Evolutionary conservation across 805 yeast genomes (phyloP).

Genomic region (Lipomyces anomalus): DNA sequence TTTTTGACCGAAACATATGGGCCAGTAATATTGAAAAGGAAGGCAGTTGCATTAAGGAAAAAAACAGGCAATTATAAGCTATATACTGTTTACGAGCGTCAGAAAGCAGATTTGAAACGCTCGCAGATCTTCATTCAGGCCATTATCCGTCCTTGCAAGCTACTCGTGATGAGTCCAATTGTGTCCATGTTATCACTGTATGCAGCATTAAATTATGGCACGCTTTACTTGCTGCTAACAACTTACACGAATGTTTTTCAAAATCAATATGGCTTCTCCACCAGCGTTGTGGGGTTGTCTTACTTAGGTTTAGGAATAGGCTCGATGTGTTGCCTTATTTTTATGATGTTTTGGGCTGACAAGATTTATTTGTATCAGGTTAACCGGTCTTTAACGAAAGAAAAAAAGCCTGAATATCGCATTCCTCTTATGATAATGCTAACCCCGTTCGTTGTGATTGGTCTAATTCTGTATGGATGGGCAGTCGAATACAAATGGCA

Average conservation of each 20-base stretch:
- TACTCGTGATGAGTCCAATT: slow-evolving; percentile 56
- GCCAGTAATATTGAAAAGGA: slow-evolving; percentile 45
- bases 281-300: slow-evolving; percentile 48
- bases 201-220: slow-evolving; percentile 63
- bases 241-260: slow-evolving; percentile 48
- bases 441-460: slow-evolving; percentile 51
- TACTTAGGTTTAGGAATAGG: slow-evolving; percentile 56
- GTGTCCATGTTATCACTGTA: slow-evolving; percentile 56
- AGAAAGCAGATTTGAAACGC: slow-evolving; percentile 13
- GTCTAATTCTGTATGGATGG: slow-evolving; percentile 68
- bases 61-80: slow-evolving; percentile 51
- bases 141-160: slow-evolving; percentile 50
- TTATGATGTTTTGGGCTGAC: slow-evolving; percentile 46
- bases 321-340: slow-evolving; percentile 42
- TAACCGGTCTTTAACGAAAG: slow-evolving; percentile 43
- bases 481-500: slow-evolving; percentile 48
- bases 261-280: slow-evolving; percentile 44
- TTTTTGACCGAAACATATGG: slow-evolving; percentile 55
- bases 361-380: slow-evolving; percentile 37
- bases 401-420: slow-evolving; percentile 57
- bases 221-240: slow-evolving; percentile 53
- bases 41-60: slow-evolving; percentile 45
- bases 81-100: slow-evolving; percentile 52
- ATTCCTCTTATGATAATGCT: slow-evolving; percentile 47
- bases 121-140: slow-evolving; percentile 31